Evolutionary conservation across 306 rosid species (phyloP), one percentile per base, ranked within the genome.

Genomic region (Inga oerstediana): DNA sequence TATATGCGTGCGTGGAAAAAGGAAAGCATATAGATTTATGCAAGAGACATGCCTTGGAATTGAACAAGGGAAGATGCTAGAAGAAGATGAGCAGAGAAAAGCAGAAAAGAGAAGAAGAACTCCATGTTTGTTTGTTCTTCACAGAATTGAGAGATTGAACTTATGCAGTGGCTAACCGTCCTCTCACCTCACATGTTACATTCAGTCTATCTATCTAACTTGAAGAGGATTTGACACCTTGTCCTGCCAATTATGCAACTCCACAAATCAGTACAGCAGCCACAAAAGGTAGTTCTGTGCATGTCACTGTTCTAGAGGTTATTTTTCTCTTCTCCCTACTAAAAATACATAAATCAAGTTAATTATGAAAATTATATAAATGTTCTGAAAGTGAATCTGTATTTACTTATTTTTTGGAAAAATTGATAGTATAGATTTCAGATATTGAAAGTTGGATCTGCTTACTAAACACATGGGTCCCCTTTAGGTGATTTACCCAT

Each of bases 21-120:
- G 46, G 5, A 17, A 67, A 15, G 24, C 72, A 16, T 17, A 35
- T 34, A 27, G 37, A 27, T 27, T 24, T 12, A 70, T 1, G 15
- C 9, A 45, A 72, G 49, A 46, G 32, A 72, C 90, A 79, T 88
- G 79, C 94, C 93, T 88, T 86, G 80, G 81, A 80, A 44, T 80
- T 82, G 72, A 39, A 66, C 80, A 56, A 82, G 71, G 66, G 91
- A 81, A 35, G 87, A 78, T 46, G 89, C 78, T 64, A 76, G 32
- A 78, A 88, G 78, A 65, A 89, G 86, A 81, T 79, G 75, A 77
- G 86, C 77, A 71, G 22, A 85, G 85, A 89, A 79, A 80, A 87
- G 43, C 61, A 88, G 85, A 85, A 85, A 75, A 86, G 89, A 78
- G 66, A 84, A 62, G 79, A 83, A 62, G 76, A 83, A 77, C 65